These are phyloP conservation scores for Syncephalastrum monosporum DNA, from an alignment of 371 early-diverging fungal genomes.

Conservation along the genomic window DNA sequence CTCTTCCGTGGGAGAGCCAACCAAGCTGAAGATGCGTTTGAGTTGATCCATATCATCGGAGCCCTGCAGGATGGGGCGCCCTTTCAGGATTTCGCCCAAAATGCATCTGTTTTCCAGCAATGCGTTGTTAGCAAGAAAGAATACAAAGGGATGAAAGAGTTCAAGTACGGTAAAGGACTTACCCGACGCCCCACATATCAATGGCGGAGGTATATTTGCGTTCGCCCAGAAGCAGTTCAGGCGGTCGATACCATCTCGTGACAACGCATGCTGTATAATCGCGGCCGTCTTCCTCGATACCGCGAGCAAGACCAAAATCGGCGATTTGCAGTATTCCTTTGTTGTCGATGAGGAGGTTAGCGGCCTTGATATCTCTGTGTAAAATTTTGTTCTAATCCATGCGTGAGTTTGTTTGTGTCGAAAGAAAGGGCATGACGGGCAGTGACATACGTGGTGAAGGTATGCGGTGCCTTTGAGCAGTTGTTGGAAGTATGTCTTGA, in stretches of 20 bases:
- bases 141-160: not conserved
- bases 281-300: conserved; percentile 54
- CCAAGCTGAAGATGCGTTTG: conserved; percentile 75
- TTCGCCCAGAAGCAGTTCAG: conserved; percentile 92
- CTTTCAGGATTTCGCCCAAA: conserved; percentile 80
- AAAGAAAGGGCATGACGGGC: not conserved
- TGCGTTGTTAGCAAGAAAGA: not conserved
- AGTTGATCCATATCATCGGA: conserved; percentile 80
- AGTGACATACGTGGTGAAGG: conserved; percentile 62
- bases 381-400: conserved; percentile 66
- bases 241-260: conserved; percentile 98
- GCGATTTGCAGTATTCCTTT: conserved; percentile 82
- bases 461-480: conserved; percentile 84
- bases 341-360: conserved; percentile 88
- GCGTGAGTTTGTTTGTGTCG: not conserved
- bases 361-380: conserved; percentile 92
- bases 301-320: conserved; percentile 93
- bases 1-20: conserved; percentile 78
- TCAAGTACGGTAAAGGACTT: conserved; percentile 10
- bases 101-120: conserved; percentile 57
- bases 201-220: conserved; percentile 84
- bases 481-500: conserved; percentile 82
- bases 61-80: conserved; percentile 81
- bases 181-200: conserved; percentile 99
- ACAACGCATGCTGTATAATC: conserved; percentile 92